A percentile compares a stretch with the other conserved stretches of the same genome.
phyloP scores from a whole-genome alignment of 2,329 filamentous ascomycete genomes.

The Fusarium graminum region DNA sequence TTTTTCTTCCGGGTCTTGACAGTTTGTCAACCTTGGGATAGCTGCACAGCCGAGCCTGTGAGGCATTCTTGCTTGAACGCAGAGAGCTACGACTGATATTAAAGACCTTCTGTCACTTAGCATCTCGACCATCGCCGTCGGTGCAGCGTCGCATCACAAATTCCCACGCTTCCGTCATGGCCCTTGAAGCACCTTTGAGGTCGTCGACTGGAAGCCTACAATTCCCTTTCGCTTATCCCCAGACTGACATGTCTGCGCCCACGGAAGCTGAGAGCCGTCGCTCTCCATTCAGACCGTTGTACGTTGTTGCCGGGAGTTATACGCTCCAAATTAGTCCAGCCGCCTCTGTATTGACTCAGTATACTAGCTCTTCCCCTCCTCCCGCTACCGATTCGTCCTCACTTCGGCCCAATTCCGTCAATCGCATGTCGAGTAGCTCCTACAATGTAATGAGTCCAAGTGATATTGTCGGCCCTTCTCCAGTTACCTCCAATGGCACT shows the following conservation, averaged over 20 bases:
- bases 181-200: slow-evolving; percentile 67
- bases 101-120: slow-evolving; percentile 20
- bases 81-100: slow-evolving; percentile 30
- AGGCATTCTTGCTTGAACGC: slow-evolving; percentile 46
- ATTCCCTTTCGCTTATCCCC: slow-evolving; percentile 59
- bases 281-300: slow-evolving; percentile 66
- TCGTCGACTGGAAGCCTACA: slow-evolving; percentile 68
- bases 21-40: slow-evolving; percentile 27
- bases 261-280: slow-evolving; percentile 64
- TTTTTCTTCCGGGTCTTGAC: slow-evolving; percentile 1
- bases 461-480: slow-evolving; percentile 82
- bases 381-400: slow-evolving; percentile 59
- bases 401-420: slow-evolving; percentile 65
- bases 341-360: slow-evolving; percentile 24
- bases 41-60: slow-evolving; percentile 29
- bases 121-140: slow-evolving; percentile 29
- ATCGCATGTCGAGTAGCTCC: slow-evolving; percentile 61
- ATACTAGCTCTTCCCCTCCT: slow-evolving; percentile 54
- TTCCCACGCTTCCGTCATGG: slow-evolving; percentile 49
- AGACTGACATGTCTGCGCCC: slow-evolving; percentile 67
- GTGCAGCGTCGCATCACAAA: slow-evolving; percentile 27
- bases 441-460: slow-evolving; percentile 73
- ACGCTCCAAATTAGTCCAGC: neutral
- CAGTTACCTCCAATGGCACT: slow-evolving; percentile 87
- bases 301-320: slow-evolving; percentile 49